Evolutionary conservation across 305 asterid species (phyloP), one percentile per base, ranked within the genome.

Genomic region (Striga hermonthica): DNA sequence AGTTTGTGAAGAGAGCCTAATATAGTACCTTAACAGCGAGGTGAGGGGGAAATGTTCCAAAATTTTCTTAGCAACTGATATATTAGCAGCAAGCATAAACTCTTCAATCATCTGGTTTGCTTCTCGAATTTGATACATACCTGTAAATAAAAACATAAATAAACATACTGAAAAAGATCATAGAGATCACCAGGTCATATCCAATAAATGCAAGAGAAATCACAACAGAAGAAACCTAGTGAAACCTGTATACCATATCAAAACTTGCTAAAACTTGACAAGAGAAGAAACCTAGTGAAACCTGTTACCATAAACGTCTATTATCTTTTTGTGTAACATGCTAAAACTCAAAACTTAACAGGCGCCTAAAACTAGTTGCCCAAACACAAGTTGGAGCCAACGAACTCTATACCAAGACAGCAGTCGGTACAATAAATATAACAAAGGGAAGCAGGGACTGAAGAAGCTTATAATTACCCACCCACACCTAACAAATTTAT

Each of bases 61-160:
- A 81, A 94, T 85, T 68, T 88, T 87, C 80, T 84, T 83, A 74
- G 97, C 95, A 77, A 94, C 99, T 22, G 98, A 87, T 75, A 94
- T 86, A 72, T 94, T 94, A 67, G 99, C 97, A 54, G 97, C 99
- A 79, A 94, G 99, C 99, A 94, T 94, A 75, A 90, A 94, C 85
- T 94, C 99, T 77, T 94, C 99, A 45, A 94, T 91, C 99, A 94
- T 94, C 85, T 94, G 99, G 80, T 94, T 94, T 66, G 99, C 99
- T 82, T 90, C 99, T 64, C 93, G 86, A 78, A 94, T 90, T 82
- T 94, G 99, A 81, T 94, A 94, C 96, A 94, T 93, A 47, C 99
- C 99, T 93, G 91, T 70, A 85, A 66, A 72, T 54, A 75, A 66
- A 52, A 56, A 41, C 16, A 73, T 50, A 34, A 54, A 54, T 60